Percentiles rank a stretch among this genome's conserved stretches.
Conservation (phyloP, 1,284 basidiomycete species). For the Marasmius sp. region DNA sequence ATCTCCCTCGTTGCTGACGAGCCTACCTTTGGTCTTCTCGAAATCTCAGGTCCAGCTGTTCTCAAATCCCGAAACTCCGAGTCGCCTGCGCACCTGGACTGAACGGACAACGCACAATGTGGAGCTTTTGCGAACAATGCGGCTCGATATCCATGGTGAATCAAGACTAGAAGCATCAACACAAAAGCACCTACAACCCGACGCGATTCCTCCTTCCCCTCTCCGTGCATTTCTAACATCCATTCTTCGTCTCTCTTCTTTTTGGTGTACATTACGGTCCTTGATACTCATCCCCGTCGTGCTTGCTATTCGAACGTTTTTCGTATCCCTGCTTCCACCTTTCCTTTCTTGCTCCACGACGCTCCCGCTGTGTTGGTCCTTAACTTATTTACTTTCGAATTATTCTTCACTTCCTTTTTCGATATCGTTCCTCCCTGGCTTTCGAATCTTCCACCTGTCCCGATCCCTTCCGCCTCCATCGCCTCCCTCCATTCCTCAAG, state of each 20-base stretch:
- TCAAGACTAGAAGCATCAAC: conserved; percentile 45
- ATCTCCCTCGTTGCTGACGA: no score
- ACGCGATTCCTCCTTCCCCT: not conserved
- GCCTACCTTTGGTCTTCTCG: conserved; percentile 1
- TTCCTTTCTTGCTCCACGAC: not conserved
- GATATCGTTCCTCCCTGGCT: not conserved
- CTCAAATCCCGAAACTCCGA: conserved; percentile 75
- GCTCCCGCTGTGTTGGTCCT: not conserved
- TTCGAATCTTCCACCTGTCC: not conserved
- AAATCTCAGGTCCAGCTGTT: conserved; percentile 56
- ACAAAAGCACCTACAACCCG: not conserved
- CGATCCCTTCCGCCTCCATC: not conserved
- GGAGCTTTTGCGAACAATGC: conserved; percentile 84
- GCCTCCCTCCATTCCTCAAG: no score
- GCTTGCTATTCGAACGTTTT: conserved; percentile 2
- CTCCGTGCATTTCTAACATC: not conserved
- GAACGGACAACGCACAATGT: conserved; percentile 73
- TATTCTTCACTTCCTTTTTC: not conserved
- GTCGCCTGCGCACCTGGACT: conserved; percentile 62
- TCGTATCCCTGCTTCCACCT: not conserved
- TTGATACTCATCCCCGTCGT: conserved; percentile 4
- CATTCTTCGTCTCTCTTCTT: conserved; percentile 10
- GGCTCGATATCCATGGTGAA: conserved; percentile 86
- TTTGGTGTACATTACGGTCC: conserved; percentile 5
- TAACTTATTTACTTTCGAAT: not conserved